Conservation (phyloP, 2,329 filamentous ascomycete species). For the Alternaria gaisen region DNA sequence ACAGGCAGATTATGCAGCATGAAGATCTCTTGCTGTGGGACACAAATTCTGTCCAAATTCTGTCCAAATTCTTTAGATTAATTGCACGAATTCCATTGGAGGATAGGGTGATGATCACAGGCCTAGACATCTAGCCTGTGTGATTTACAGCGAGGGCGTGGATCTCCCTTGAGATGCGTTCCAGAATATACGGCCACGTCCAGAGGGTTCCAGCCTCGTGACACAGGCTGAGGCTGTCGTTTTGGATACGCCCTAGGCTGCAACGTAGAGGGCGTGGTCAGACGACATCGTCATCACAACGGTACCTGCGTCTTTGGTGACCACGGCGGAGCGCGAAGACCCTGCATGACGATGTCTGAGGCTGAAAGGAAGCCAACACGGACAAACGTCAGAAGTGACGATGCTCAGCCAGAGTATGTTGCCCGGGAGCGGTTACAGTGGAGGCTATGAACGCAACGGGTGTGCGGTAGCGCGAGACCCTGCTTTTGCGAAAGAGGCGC, state of each 20-base stretch:
- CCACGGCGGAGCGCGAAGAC: constrained; percentile 1
- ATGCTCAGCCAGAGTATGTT: constrained; percentile 21
- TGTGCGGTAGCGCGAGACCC: constrained; percentile 20
- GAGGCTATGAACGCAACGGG: constrained; percentile 25
- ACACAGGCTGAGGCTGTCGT: background rate
- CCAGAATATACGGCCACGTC: background rate
- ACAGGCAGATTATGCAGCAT: constrained; percentile 1
- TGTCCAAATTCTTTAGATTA: background rate
- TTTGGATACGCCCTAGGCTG: background rate
- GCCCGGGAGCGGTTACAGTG: constrained; percentile 11
- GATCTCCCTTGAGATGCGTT: background rate
- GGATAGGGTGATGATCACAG: background rate
- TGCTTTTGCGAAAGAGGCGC: constrained; percentile 21
- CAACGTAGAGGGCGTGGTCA: background rate
- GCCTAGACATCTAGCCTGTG: background rate
- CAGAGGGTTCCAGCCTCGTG: background rate
- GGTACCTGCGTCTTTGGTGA: constrained; percentile 29
- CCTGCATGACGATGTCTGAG: constrained; percentile 17
- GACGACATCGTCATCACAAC: constrained; percentile 17
- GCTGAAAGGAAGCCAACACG: constrained; percentile 19
- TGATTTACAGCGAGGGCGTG: background rate
- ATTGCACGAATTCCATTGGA: background rate
- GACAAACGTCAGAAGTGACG: constrained; percentile 34
- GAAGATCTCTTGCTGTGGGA: constrained; percentile 5
- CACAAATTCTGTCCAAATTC: constrained; percentile 1